phyloP scores from a whole-genome alignment of 2,329 filamentous ascomycete species.

The Cadophora sp. region DNA sequence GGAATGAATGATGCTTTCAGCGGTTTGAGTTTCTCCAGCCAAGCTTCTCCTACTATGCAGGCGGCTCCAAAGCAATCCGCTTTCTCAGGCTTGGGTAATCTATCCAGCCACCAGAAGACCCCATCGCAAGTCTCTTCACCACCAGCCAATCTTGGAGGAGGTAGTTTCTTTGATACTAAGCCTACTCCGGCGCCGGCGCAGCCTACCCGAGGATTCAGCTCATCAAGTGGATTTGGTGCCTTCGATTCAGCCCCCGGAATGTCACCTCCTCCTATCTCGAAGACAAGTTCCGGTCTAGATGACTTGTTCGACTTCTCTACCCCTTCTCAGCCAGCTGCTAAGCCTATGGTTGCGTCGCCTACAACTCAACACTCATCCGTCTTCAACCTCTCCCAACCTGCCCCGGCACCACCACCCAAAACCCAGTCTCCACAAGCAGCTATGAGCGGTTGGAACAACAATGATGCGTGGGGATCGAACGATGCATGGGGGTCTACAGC shows the following conservation, averaged over 20 bases:
- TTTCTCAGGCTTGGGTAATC: constrained; percentile 56
- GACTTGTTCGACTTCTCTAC: constrained; percentile 83
- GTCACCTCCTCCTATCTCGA: constrained; percentile 50
- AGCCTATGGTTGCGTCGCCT: constrained; percentile 46
- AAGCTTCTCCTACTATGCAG: constrained; percentile 53
- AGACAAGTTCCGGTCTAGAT: constrained; percentile 64
- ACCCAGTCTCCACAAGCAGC: constrained; percentile 50
- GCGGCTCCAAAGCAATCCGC: constrained; percentile 51
- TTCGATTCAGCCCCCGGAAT: constrained; percentile 55
- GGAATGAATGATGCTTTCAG: constrained; percentile 82
- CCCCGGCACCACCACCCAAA: constrained; percentile 47
- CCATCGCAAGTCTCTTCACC: constrained; percentile 54
- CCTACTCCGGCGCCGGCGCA: constrained; percentile 54
- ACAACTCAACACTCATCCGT: constrained; percentile 62
- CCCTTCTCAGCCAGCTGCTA: constrained; percentile 52
- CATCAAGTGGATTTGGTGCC: constrained; percentile 67
- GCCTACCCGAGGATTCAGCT: constrained; percentile 58
- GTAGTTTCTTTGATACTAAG: constrained; percentile 82
- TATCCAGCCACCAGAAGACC: constrained; percentile 49
- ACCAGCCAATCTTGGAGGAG: constrained; percentile 60
- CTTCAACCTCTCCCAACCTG: constrained; percentile 76
- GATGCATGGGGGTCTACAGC: constrained; percentile 83
- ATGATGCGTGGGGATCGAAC: constrained; percentile 73
- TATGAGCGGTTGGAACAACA: constrained; percentile 50
- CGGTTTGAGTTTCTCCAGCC: constrained; percentile 65